A percentile compares a stretch with the other conserved stretches of the same genome.
Evolutionary conservation across 2,329 filamentous ascomycete genomes (phyloP).

Genomic region (Phaeosphaeriaceae sp.): DNA sequence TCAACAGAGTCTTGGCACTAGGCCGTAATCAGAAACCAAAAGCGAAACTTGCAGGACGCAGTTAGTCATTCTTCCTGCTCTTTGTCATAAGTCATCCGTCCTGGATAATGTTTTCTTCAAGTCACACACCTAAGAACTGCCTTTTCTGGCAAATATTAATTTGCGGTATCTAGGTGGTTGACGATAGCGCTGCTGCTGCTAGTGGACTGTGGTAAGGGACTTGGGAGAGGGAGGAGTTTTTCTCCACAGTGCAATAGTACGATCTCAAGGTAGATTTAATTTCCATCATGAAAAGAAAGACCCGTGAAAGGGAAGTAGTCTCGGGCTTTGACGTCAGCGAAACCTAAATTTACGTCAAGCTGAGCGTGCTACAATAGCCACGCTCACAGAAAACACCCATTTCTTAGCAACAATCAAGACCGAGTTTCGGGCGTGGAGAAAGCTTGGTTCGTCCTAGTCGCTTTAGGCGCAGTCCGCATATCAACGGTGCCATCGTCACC

Average conservation of each 20-base stretch:
- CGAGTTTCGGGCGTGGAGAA: conserved; percentile 27
- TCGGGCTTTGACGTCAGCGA: conserved; percentile 6
- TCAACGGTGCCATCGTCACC: conserved; percentile 23
- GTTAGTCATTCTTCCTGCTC: conserved; percentile 28
- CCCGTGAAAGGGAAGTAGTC: neutral
- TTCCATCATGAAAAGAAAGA: neutral
- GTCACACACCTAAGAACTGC: conserved; percentile 16
- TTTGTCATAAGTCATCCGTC: too few relatives aligned
- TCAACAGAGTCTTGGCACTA: conserved; percentile 20
- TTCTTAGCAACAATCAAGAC: conserved; percentile 1
- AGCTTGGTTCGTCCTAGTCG: conserved; percentile 18
- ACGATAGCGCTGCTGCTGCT: too few relatives aligned
- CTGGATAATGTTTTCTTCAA: conserved; percentile 12
- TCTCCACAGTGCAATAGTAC: too few relatives aligned
- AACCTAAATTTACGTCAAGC: conserved; percentile 7
- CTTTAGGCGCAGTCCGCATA: conserved; percentile 10
- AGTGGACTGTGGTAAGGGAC: too few relatives aligned
- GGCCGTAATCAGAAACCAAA: conserved; percentile 7
- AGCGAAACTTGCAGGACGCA: conserved; percentile 19
- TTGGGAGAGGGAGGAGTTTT: too few relatives aligned
- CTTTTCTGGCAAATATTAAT: neutral
- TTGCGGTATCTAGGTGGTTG: too few relatives aligned
- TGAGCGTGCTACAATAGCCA: neutral
- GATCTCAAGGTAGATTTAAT: neutral
- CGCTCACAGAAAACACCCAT: too few relatives aligned